These are phyloP conservation scores for Wolfiporia cocos DNA, from an alignment of 1,284 basidiomycete genomes.

Conservation along the genomic window DNA sequence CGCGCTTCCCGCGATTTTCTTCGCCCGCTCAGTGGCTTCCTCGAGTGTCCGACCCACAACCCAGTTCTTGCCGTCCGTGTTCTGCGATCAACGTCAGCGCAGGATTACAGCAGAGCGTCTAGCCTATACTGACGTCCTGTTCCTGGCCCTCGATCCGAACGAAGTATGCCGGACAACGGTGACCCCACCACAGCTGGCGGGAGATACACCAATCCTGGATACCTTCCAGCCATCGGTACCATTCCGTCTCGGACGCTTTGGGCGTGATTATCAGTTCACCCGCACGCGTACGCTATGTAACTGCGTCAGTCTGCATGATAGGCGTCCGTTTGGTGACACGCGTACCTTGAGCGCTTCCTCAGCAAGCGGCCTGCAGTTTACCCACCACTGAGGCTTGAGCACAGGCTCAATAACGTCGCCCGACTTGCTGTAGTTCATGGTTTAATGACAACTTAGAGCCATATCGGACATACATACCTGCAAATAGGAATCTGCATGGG, in stretches of 20 bases:
- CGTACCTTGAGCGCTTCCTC: slow-evolving; percentile 82
- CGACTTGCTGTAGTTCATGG: slow-evolving; percentile 63
- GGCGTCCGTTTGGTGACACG: neutral
- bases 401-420: slow-evolving; percentile 96
- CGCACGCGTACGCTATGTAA: slow-evolving; percentile 68
- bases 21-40: slow-evolving; percentile 79
- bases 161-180: slow-evolving; percentile 94
- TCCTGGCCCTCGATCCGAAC: slow-evolving; percentile 79
- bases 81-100: slow-evolving; percentile 30
- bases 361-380: slow-evolving; percentile 89
- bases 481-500: slow-evolving; percentile 94
- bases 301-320: neutral
- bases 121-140: slow-evolving; percentile 63
- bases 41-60: slow-evolving; percentile 83
- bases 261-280: slow-evolving; percentile 86
- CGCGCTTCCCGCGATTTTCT: slow-evolving; percentile 63
- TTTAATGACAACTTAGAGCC: neutral
- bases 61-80: slow-evolving; percentile 77
- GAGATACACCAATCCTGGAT: slow-evolving; percentile 99
- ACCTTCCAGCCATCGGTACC: slow-evolving; percentile 94
- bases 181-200: slow-evolving; percentile 99
- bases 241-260: slow-evolving; percentile 86
- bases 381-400: slow-evolving; percentile 99
- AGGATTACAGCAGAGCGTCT: neutral
- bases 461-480: slow-evolving; percentile 40